These are phyloP conservation scores for Phytophthora tubulina DNA, from an alignment of 352 stramenopile genomes.

Conservation along the genomic window DNA sequence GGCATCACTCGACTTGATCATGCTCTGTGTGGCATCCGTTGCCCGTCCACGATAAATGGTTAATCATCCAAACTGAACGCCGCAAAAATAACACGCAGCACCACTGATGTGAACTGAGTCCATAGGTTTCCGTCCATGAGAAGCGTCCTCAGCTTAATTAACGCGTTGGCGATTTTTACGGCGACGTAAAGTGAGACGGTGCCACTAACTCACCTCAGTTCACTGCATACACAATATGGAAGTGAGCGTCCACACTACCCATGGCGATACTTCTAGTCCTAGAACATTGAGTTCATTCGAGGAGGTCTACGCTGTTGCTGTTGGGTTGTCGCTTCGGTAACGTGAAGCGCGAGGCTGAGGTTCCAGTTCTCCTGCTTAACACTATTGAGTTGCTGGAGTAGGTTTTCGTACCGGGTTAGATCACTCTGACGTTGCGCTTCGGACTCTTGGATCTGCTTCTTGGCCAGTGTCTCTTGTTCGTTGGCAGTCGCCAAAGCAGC, in stretches of 20 bases:
- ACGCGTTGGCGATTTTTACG: too few species aligned
- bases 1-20: background rate
- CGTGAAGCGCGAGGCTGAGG: slow-evolving; percentile 69
- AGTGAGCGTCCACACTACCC: background rate
- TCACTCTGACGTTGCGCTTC: slow-evolving; percentile 47
- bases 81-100: background rate
- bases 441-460: slow-evolving; percentile 52
- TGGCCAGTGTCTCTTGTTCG: slow-evolving; percentile 80
- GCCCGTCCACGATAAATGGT: background rate
- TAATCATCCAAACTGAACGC: background rate
- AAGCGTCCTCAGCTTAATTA: too few species aligned
- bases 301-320: slow-evolving; percentile 20
- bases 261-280: slow-evolving; percentile 1
- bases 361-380: slow-evolving; percentile 79
- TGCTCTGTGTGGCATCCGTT: background rate
- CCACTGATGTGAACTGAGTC: background rate
- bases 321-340: slow-evolving; percentile 53
- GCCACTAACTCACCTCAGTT: background rate
- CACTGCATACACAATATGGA: background rate
- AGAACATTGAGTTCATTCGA: slow-evolving; percentile 13
- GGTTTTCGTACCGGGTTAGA: slow-evolving; percentile 51
- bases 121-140: background rate
- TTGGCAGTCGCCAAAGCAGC: slow-evolving; percentile 73
- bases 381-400: slow-evolving; percentile 62
- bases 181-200: too few species aligned